Conservation (phyloP, 257 asterid species). For the Eustoma russellianum region DNA sequence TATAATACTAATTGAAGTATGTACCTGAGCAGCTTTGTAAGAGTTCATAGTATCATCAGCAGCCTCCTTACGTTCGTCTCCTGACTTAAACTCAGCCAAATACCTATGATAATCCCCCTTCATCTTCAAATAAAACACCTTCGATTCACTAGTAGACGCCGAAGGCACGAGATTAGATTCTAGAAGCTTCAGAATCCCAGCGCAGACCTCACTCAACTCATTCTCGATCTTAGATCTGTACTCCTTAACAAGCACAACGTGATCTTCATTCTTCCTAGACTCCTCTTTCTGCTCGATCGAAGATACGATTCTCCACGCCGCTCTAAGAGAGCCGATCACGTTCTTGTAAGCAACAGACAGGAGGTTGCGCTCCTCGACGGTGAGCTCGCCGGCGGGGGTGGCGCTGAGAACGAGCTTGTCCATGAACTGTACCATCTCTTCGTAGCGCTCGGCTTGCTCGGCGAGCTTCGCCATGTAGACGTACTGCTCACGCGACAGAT, state of each 20-base stretch:
- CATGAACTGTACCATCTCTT: conserved; percentile 24
- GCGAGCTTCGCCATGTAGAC: conserved; percentile 23
- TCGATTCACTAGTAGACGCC: conserved; percentile 19
- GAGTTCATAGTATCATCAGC: conserved; percentile 25
- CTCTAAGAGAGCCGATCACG: conserved; percentile 20
- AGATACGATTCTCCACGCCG: conserved; percentile 21
- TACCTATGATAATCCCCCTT: conserved; percentile 26
- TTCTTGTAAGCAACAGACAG: conserved; percentile 23
- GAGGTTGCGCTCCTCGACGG: conserved; percentile 21
- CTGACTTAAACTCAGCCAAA: conserved; percentile 24
- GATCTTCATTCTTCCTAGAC: conserved; percentile 19
- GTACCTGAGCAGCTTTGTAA: conserved; percentile 28
- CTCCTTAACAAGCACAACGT: conserved; percentile 10
- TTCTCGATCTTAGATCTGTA: conserved; percentile 21
- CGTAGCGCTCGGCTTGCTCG: conserved; percentile 26
- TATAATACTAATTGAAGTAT: neutral
- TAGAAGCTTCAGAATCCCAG: conserved; percentile 20
- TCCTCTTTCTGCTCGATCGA: conserved; percentile 23
- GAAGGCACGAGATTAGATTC: conserved; percentile 21
- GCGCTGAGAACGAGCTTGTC: conserved; percentile 16
- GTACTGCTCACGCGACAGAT: conserved; percentile 15
- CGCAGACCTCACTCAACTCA: conserved; percentile 24
- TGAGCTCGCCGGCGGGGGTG: conserved; percentile 10
- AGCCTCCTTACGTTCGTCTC: conserved; percentile 25
- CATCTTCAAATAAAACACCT: conserved; percentile 29